Percentiles rank a stretch among this genome's conserved stretches.
Evolutionary conservation across 208 protist genomes (phyloP).

Genomic region (Leishmania major): DNA sequence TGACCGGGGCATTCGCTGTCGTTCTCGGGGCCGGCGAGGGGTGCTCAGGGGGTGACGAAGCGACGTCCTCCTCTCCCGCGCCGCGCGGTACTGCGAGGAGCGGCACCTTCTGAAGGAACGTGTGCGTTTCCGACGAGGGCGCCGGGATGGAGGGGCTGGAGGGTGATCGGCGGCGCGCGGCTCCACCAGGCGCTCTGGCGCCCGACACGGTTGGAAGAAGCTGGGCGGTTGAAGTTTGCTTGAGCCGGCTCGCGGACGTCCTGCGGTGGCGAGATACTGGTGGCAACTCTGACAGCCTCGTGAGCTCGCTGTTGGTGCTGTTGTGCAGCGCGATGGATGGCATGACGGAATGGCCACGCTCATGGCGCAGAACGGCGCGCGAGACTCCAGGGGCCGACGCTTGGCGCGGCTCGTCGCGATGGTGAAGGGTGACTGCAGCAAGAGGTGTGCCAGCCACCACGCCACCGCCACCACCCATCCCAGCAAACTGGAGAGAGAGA

Average conservation of each 20-base stretch:
- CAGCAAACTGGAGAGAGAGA: constrained; percentile 25
- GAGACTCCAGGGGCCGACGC: constrained; percentile 19
- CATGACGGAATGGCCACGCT: constrained; percentile 10
- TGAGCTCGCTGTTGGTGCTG: neutral
- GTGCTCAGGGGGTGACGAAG: neutral
- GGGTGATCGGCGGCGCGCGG: neutral
- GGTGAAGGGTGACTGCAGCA: neutral
- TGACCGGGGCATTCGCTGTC: neutral
- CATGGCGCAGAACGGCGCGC: neutral
- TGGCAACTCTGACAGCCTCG: neutral
- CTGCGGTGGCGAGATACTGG: neutral
- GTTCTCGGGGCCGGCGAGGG: neutral
- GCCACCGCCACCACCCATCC: neutral
- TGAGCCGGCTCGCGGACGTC: neutral
- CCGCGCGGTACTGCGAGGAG: neutral
- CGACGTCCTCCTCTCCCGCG: neutral
- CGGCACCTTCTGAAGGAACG: neutral
- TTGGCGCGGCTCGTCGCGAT: constrained; percentile 4
- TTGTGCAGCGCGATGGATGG: neutral
- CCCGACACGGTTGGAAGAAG: neutral
- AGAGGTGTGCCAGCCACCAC: neutral
- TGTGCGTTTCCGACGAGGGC: neutral
- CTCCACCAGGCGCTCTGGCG: neutral
- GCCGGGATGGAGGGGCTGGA: neutral
- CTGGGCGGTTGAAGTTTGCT: constrained; percentile 5